Evolutionary conservation across 1,284 basidiomycete species (phyloP).

Genomic region (Cutaneotrichosporon spelunceum): DNA sequence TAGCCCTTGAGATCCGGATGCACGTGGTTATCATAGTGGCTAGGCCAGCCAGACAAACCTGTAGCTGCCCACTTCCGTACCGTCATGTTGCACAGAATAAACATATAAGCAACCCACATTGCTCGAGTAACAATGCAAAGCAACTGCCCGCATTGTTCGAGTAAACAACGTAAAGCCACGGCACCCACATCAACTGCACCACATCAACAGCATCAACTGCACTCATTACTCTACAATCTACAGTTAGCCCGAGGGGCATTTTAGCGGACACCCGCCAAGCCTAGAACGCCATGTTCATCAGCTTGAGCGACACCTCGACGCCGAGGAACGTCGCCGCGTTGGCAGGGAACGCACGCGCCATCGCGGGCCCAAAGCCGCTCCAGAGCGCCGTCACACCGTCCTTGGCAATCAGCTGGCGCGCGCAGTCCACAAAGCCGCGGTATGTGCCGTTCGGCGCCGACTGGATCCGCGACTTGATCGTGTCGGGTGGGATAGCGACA

Average conservation of each 20-base stretch:
- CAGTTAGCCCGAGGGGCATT: not conserved
- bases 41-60: too few relatives aligned
- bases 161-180: too few relatives aligned
- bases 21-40: too few relatives aligned
- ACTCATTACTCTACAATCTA: constrained; percentile 2
- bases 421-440: constrained; percentile 88
- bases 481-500: constrained; percentile 90
- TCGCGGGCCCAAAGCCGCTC: constrained; percentile 97
- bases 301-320: constrained; percentile 50
- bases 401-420: constrained; percentile 82
- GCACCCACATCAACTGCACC: not conserved
- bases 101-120: too few relatives aligned
- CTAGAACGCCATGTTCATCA: constrained; percentile 40
- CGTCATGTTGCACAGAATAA: too few relatives aligned
- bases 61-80: too few relatives aligned
- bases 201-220: too few relatives aligned
- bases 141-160: too few relatives aligned
- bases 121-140: too few relatives aligned
- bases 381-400: constrained; percentile 88
- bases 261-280: not conserved
- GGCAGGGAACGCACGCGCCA: constrained; percentile 69
- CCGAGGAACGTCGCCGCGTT: constrained; percentile 56
- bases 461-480: constrained; percentile 93
- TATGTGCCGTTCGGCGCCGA: constrained; percentile 97
- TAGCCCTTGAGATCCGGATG: too few relatives aligned